These are phyloP conservation scores for Hamigera avellanea DNA, from an alignment of 495 filamentous ascomycete species.

Conservation along the genomic window DNA sequence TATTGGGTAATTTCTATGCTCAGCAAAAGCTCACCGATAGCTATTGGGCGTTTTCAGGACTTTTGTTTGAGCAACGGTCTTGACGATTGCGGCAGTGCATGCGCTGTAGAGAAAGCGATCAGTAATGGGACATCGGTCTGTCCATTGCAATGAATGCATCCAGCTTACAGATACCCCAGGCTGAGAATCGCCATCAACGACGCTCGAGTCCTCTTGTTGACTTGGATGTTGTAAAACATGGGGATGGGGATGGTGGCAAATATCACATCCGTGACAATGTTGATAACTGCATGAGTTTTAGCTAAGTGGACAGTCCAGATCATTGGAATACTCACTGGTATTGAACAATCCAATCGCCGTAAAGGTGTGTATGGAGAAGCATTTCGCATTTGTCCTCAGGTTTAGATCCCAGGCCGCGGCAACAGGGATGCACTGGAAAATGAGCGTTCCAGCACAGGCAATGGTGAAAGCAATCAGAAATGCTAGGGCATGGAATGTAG, in stretches of 20 bases:
- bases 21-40: constrained; percentile 3
- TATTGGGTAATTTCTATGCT: too few relatives aligned
- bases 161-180: constrained; percentile 27
- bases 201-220: constrained; percentile 23
- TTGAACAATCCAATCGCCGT: constrained; percentile 10
- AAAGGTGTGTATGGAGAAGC: constrained; percentile 5
- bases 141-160: too few relatives aligned
- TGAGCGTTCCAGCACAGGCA: neutral
- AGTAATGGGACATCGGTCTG: neutral
- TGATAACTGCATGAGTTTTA: constrained; percentile 13
- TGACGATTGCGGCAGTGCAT: constrained; percentile 5
- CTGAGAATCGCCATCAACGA: constrained; percentile 32
- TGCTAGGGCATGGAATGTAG: constrained; percentile 9
- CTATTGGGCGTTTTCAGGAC: neutral
- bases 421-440: constrained; percentile 6
- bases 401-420: constrained; percentile 8
- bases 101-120: constrained; percentile 1
- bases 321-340: constrained; percentile 4
- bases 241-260: constrained; percentile 24
- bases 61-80: constrained; percentile 2
- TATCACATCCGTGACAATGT: constrained; percentile 24
- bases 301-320: neutral
- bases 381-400: constrained; percentile 2
- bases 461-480: constrained; percentile 7
- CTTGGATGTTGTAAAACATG: constrained; percentile 28